A percentile compares a stretch with the other conserved stretches of the same genome.
These are phyloP conservation scores for Setaria viridis DNA, from an alignment of 202 grass and related monocot species.

Conservation along the genomic window DNA sequence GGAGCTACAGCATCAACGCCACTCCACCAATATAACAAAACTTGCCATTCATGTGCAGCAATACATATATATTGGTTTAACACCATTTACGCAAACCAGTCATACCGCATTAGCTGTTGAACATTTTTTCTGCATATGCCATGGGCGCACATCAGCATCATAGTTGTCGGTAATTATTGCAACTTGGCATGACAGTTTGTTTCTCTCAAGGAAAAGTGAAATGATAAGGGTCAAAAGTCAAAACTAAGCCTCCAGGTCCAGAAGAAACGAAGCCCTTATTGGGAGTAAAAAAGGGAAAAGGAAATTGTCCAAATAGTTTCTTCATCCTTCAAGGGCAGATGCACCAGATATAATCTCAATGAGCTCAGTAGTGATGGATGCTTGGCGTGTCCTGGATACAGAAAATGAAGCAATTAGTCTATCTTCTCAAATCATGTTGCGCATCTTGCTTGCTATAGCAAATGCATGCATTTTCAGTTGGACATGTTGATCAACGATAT, in stretches of 20 bases:
- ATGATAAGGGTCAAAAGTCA: not conserved
- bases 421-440: not conserved
- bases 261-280: slow-evolving; percentile 23
- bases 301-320: slow-evolving; percentile 1
- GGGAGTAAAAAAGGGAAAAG: slow-evolving; percentile 1
- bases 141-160: not conserved
- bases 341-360: slow-evolving; percentile 97
- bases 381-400: slow-evolving; percentile 91
- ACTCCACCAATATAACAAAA: not conserved
- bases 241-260: not conserved
- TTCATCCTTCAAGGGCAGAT: slow-evolving; percentile 79
- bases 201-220: slow-evolving; percentile 19
- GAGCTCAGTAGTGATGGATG: slow-evolving; percentile 93
- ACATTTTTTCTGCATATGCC: not conserved
- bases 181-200: slow-evolving; percentile 20
- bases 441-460: not conserved
- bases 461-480: not conserved
- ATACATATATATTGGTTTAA: slow-evolving; percentile 7
- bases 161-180: slow-evolving; percentile 43
- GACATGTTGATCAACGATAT: not conserved
- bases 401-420: slow-evolving; percentile 23
- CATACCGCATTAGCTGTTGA: not conserved
- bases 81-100: slow-evolving; percentile 26
- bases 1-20: not conserved
- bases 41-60: not conserved